A percentile compares a stretch with the other conserved stretches of the same genome.
phyloP scores from a whole-genome alignment of 768 basidiomycete species.

The Crassisporium funariophilum region DNA sequence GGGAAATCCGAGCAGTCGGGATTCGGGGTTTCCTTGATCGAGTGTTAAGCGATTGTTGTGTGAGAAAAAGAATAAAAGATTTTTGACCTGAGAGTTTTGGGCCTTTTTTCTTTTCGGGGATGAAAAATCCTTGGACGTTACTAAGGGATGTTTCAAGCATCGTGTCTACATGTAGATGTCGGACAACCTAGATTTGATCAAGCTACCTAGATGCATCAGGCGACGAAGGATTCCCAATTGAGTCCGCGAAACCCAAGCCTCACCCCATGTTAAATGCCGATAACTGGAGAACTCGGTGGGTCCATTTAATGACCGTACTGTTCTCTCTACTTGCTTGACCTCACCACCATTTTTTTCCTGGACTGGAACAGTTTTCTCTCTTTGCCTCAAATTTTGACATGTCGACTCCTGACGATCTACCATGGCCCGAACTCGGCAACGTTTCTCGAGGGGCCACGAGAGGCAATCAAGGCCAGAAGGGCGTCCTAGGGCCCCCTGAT shows the following conservation, averaged over 20 bases:
- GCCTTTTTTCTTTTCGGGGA: conserved; percentile 24
- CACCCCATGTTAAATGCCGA: conserved; percentile 32
- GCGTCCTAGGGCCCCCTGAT: conserved; percentile 71
- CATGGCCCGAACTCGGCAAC: conserved; percentile 86
- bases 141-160: conserved; percentile 26
- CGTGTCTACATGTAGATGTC: conserved; percentile 20
- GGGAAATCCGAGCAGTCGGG: conserved; percentile 21
- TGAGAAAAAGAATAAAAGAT: conserved; percentile 1
- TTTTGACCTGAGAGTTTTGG: conserved; percentile 14
- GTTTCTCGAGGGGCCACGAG: conserved; percentile 82
- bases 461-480: conserved; percentile 87
- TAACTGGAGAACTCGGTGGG: conserved; percentile 25
- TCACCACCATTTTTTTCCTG: conserved; percentile 29
- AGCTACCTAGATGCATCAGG: too few relatives aligned
- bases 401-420: conserved; percentile 72
- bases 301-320: conserved; percentile 38
- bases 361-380: conserved; percentile 17
- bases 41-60: conserved; percentile 10
- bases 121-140: conserved; percentile 30
- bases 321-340: conserved; percentile 27
- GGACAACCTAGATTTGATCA: conserved; percentile 25
- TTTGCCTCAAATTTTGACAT: conserved; percentile 37
- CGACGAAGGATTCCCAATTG: conserved; percentile 18
- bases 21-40: conserved; percentile 17
- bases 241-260: conserved; percentile 20